Conservation (phyloP, 768 basidiomycete species). For the Leccinum subtestaceum region DNA sequence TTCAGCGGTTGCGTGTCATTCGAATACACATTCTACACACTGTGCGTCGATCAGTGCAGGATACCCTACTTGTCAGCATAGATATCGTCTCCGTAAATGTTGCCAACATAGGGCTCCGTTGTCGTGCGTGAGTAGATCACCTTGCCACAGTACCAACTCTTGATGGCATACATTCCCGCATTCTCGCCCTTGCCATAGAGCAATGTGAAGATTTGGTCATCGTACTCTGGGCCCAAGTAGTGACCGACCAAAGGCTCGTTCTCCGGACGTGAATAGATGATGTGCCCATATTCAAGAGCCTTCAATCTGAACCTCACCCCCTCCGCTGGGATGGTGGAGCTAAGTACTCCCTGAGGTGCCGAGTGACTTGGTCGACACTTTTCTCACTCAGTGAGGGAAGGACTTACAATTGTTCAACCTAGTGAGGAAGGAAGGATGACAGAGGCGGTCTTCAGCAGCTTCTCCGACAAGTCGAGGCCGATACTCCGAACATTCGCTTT, state of each 20-base stretch:
- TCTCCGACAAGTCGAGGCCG: too few relatives aligned
- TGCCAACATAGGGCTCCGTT: too few relatives aligned
- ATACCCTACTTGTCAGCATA: too few relatives aligned
- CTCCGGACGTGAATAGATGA: neutral
- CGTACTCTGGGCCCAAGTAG: neutral
- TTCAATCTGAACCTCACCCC: neutral
- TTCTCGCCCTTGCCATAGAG: neutral
- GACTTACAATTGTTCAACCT: too few relatives aligned
- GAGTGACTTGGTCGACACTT: neutral
- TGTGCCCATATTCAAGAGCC: neutral
- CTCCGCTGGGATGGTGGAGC: neutral
- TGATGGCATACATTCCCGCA: constrained; percentile 3
- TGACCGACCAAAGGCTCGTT: neutral
- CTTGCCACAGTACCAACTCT: constrained; percentile 6
- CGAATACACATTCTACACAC: too few relatives aligned
- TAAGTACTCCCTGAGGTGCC: neutral
- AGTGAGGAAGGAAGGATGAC: too few relatives aligned
- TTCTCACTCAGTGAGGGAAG: too few relatives aligned
- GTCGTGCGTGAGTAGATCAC: constrained; percentile 3
- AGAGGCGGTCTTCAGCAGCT: too few relatives aligned
- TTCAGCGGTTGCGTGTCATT: too few relatives aligned
- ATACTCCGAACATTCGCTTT: too few relatives aligned
- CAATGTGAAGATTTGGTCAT: constrained; percentile 5
- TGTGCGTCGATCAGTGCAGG: too few relatives aligned
- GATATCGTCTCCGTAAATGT: too few relatives aligned